These are phyloP conservation scores for Microdochium paspali DNA, from an alignment of 2,329 filamentous ascomycete genomes.

Conservation along the genomic window DNA sequence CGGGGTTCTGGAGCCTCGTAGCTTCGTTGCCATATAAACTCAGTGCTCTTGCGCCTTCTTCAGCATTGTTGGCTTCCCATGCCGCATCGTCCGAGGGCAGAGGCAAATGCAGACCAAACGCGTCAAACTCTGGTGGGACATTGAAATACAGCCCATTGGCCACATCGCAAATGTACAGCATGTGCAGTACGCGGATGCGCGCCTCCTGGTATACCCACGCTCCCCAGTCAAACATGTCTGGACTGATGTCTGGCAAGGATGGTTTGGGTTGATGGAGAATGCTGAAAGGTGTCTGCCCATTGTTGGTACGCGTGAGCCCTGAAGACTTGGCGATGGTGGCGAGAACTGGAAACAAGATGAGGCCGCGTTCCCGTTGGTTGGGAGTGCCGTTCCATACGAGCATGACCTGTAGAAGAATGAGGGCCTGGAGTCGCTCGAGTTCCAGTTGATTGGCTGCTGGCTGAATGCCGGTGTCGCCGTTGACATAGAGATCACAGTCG, in stretches of 20 bases:
- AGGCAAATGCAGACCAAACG: constrained; percentile 55
- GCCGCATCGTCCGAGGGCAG: constrained; percentile 64
- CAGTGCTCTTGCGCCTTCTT: constrained; percentile 55
- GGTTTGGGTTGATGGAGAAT: constrained; percentile 49
- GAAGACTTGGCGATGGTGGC: constrained; percentile 47
- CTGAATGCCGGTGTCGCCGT: constrained; percentile 12
- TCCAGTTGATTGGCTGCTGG: constrained; percentile 19
- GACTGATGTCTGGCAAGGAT: constrained; percentile 31
- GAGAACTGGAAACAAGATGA: constrained; percentile 47
- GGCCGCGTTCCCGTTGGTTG: constrained; percentile 53
- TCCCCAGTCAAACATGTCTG: constrained; percentile 52
- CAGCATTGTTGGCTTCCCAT: constrained; percentile 55
- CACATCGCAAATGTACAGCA: constrained; percentile 54
- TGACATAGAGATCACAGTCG: constrained; percentile 39
- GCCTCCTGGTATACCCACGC: constrained; percentile 65
- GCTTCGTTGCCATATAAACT: constrained; percentile 50
- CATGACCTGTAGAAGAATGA: constrained; percentile 51
- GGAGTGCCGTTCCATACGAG: constrained; percentile 64
- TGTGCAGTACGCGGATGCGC: constrained; percentile 54
- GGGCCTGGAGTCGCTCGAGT: constrained; percentile 59
- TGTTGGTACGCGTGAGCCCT: constrained; percentile 44
- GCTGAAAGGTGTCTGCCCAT: constrained; percentile 40
- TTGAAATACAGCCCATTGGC: constrained; percentile 67
- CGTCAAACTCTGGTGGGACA: constrained; percentile 50
- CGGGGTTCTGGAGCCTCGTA: constrained; percentile 46